A percentile compares a stretch with the other conserved stretches of the same genome.
Evolutionary conservation across 2,329 filamentous ascomycete genomes (phyloP).

Genomic region (Xylariaceae sp.): DNA sequence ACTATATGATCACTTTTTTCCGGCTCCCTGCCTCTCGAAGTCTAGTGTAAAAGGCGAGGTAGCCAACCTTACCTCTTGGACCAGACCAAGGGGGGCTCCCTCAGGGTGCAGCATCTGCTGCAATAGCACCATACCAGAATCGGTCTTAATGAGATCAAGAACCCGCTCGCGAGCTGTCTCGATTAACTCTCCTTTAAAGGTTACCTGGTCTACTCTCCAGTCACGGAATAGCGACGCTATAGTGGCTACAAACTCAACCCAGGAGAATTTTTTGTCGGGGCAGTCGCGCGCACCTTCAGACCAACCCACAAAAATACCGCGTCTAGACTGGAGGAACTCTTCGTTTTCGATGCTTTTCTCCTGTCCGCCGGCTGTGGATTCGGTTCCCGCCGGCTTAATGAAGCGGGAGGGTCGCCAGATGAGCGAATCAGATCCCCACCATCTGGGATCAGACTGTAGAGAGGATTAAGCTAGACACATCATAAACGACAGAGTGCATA

Average conservation of each 20-base stretch:
- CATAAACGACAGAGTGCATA: conserved; percentile 34
- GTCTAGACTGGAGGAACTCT: conserved; percentile 22
- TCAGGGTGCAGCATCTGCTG: conserved; percentile 23
- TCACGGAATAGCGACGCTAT: conserved; percentile 41
- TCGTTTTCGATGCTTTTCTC: conserved; percentile 7
- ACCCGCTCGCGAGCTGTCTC: conserved; percentile 5
- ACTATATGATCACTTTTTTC: too few species aligned
- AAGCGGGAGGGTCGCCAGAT: conserved; percentile 37
- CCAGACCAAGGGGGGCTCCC: conserved; percentile 13
- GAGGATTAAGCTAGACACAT: conserved; percentile 28
- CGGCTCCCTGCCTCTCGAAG: too few species aligned
- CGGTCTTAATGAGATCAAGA: conserved; percentile 14
- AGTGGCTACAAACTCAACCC: conserved; percentile 40
- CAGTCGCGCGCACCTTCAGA: conserved; percentile 41
- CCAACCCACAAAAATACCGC: conserved; percentile 37
- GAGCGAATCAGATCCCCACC: conserved; percentile 36
- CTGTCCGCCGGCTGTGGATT: not conserved
- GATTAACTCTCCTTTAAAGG: conserved; percentile 22
- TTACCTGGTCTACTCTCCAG: conserved; percentile 34
- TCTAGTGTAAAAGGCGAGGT: too few species aligned
- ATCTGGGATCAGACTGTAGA: conserved; percentile 35
- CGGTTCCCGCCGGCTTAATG: conserved; percentile 13
- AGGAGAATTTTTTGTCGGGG: conserved; percentile 41
- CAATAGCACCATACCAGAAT: conserved; percentile 18
- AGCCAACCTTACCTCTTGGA: conserved; percentile 16